phyloP scores from a whole-genome alignment of 495 filamentous ascomycete species.

The Xylaria venustula region DNA sequence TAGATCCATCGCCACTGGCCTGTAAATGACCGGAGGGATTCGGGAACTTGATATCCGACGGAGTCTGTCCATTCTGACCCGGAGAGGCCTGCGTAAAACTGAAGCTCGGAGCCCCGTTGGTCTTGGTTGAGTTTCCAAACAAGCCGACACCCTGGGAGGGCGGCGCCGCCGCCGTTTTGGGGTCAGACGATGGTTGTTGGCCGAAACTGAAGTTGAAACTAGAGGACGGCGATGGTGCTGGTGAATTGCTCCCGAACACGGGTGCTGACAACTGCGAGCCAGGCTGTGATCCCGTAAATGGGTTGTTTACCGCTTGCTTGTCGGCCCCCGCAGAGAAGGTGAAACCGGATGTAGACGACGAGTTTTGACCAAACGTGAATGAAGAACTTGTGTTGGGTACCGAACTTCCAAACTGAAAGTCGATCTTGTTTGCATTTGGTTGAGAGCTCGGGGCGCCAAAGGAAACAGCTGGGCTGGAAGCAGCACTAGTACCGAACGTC shows the following conservation, averaged over 20 bases:
- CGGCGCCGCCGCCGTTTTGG: constrained; percentile 23
- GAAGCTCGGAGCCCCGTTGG: constrained; percentile 25
- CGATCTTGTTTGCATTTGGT: constrained; percentile 18
- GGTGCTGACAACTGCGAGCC: constrained; percentile 13
- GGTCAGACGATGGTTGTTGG: constrained; percentile 22
- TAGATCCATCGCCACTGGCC: constrained; percentile 37
- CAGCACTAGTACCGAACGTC: constrained; percentile 17
- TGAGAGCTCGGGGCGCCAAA: constrained; percentile 14
- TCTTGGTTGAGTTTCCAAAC: constrained; percentile 18
- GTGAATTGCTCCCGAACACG: constrained; percentile 19
- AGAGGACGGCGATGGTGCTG: constrained; percentile 32
- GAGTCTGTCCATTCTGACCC: constrained; percentile 16
- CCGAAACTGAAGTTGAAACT: constrained; percentile 35
- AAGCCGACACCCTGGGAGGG: constrained; percentile 16
- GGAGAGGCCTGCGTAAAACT: constrained; percentile 24
- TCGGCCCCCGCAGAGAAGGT: constrained; percentile 38
- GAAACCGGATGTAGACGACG: constrained; percentile 30
- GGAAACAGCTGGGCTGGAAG: not conserved
- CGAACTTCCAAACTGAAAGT: constrained; percentile 23
- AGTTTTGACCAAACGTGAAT: constrained; percentile 26
- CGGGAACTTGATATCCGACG: constrained; percentile 17
- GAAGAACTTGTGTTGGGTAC: constrained; percentile 3
- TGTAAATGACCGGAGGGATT: constrained; percentile 31
- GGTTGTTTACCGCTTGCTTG: constrained; percentile 37
- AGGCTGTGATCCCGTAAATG: constrained; percentile 32